Conservation (phyloP, 176 grass and related monocot genomes). For the Aechmea fasciata region DNA sequence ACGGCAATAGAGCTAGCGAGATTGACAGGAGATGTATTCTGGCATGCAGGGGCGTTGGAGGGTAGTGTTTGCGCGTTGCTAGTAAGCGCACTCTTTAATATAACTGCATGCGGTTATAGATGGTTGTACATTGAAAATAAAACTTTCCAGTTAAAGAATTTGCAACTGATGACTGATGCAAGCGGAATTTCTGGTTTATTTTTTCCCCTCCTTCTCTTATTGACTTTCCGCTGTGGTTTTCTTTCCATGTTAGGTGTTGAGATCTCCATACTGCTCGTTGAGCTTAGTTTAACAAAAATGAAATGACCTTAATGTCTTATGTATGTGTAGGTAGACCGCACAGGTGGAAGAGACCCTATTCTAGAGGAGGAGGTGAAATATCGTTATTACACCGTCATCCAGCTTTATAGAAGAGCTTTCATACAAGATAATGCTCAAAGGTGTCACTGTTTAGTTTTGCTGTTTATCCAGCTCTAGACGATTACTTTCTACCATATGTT, state of each 20-base stretch:
- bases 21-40: slow-evolving; percentile 98
- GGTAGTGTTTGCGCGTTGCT: slow-evolving; percentile 87
- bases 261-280: background rate
- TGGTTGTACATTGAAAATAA: background rate
- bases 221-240: background rate
- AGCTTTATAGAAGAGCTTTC: slow-evolving; percentile 88
- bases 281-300: background rate
- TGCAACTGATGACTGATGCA: too few relatives aligned
- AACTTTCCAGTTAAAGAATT: background rate
- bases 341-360: slow-evolving; percentile 62
- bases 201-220: too few relatives aligned
- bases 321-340: slow-evolving; percentile 59
- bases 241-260: background rate
- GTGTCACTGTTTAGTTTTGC: slow-evolving; percentile 14
- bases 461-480: background rate
- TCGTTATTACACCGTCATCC: slow-evolving; percentile 89
- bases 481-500: too few relatives aligned
- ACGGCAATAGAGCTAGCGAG: slow-evolving; percentile 92
- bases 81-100: slow-evolving; percentile 32
- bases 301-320: background rate
- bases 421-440: slow-evolving; percentile 98
- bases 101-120: background rate
- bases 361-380: slow-evolving; percentile 99
- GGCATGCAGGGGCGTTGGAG: slow-evolving; percentile 98
- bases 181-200: too few relatives aligned